phyloP scores from a whole-genome alignment of 2,329 filamentous ascomycete genomes.

The Xylaria sp. region DNA sequence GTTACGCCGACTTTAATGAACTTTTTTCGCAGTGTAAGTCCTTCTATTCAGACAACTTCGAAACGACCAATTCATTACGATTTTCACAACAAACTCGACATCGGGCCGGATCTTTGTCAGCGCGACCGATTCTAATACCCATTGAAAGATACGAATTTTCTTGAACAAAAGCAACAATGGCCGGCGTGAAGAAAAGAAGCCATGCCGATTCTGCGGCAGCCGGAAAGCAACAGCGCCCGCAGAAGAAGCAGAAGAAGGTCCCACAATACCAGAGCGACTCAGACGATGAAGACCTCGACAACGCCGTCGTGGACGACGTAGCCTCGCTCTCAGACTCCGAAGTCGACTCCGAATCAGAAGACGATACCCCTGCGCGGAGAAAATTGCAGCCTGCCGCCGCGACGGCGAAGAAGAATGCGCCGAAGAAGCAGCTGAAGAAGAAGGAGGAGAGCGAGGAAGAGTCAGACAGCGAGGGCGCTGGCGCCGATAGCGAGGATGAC shows the following conservation, averaged over 20 bases:
- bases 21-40: conserved; percentile 6
- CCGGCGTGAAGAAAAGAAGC: conserved; percentile 28
- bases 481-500: conserved; percentile 20
- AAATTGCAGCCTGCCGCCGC: not conserved
- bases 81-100: not conserved
- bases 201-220: conserved; percentile 28
- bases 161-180: conserved; percentile 18
- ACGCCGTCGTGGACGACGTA: conserved; percentile 47
- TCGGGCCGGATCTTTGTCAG: not conserved
- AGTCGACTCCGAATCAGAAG: conserved; percentile 34
- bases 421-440: conserved; percentile 16
- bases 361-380: conserved; percentile 26
- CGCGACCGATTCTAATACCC: not conserved
- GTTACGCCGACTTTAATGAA: not conserved
- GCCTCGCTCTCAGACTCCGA: conserved; percentile 30
- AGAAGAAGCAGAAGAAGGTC: conserved; percentile 48
- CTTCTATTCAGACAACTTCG: not conserved
- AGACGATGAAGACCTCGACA: conserved; percentile 51
- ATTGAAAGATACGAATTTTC: not conserved
- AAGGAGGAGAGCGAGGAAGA: conserved; percentile 21
- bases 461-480: conserved; percentile 20
- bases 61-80: not conserved
- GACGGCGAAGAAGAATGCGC: not conserved
- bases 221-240: conserved; percentile 36
- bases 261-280: conserved; percentile 49